A percentile compares a stretch with the other conserved stretches of the same genome.
Conservation (phyloP, 2,329 filamentous ascomycete genomes). For the Alternaria sp. region DNA sequence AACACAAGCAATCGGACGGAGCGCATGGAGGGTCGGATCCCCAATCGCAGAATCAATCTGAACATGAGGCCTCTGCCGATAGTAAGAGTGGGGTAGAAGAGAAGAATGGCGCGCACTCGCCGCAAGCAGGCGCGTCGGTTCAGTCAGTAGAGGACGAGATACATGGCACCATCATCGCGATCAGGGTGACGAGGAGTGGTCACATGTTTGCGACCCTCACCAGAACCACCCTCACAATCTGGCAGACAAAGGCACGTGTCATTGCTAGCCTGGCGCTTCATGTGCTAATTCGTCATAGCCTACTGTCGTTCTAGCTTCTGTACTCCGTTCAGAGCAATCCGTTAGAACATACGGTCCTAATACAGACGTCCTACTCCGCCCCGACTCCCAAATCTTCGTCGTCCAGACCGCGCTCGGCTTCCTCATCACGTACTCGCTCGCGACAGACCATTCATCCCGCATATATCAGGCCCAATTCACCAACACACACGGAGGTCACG, state of each 20-base stretch:
- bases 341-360: slow-evolving; percentile 85
- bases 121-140: slow-evolving; percentile 5
- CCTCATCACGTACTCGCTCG: slow-evolving; percentile 91
- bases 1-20: slow-evolving; percentile 25
- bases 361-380: slow-evolving; percentile 81
- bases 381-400: slow-evolving; percentile 90
- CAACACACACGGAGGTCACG: slow-evolving; percentile 54
- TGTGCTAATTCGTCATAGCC: slow-evolving; percentile 63
- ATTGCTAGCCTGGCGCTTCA: slow-evolving; percentile 3
- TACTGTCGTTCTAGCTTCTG: slow-evolving; percentile 83
- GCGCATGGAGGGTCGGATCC: slow-evolving; percentile 23
- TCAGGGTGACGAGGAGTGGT: slow-evolving; percentile 79
- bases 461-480: slow-evolving; percentile 86
- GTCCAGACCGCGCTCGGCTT: slow-evolving; percentile 86
- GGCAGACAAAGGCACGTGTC: slow-evolving; percentile 86
- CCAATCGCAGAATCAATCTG: slow-evolving; percentile 10
- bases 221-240: slow-evolving; percentile 82
- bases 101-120: slow-evolving; percentile 8
- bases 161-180: slow-evolving; percentile 72
- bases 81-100: slow-evolving; percentile 16
- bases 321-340: slow-evolving; percentile 81
- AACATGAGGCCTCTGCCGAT: slow-evolving; percentile 14
- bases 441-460: slow-evolving; percentile 78
- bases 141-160: slow-evolving; percentile 42
- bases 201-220: slow-evolving; percentile 90